A percentile compares a stretch with the other conserved stretches of the same genome.
These are phyloP conservation scores for Proliferodiscus dingleyae DNA, from an alignment of 2,329 filamentous ascomycete genomes.

Conservation along the genomic window DNA sequence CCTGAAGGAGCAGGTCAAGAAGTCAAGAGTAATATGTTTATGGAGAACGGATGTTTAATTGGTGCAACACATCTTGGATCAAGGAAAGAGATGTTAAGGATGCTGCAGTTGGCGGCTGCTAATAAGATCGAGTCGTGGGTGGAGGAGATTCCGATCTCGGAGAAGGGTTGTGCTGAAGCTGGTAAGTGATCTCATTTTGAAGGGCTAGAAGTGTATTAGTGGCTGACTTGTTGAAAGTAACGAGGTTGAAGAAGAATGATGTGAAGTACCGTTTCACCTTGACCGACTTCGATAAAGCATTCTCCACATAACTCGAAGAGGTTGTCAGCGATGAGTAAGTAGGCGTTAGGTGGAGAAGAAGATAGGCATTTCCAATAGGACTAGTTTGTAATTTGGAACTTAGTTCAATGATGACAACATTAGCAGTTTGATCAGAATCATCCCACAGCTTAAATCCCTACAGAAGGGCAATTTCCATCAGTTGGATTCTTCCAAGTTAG, in stretches of 20 bases:
- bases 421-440: too few relatives aligned
- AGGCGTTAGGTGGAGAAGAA: too few relatives aligned
- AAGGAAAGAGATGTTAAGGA: slow-evolving; percentile 63
- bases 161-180: slow-evolving; percentile 3
- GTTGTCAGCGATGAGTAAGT: too few relatives aligned
- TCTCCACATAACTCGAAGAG: slow-evolving; percentile 28
- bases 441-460: too few relatives aligned
- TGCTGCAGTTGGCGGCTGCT: slow-evolving; percentile 67
- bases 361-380: too few relatives aligned
- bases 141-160: slow-evolving; percentile 62
- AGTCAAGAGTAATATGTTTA: slow-evolving; percentile 69
- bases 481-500: background rate
- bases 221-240: slow-evolving; percentile 61
- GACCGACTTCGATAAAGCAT: slow-evolving; percentile 62
- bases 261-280: slow-evolving; percentile 71
- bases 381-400: too few relatives aligned
- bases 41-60: slow-evolving; percentile 69
- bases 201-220: too few relatives aligned
- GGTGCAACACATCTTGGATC: slow-evolving; percentile 67
- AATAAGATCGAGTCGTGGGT: slow-evolving; percentile 68
- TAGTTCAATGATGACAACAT: too few relatives aligned
- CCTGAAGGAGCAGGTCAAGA: slow-evolving; percentile 70
- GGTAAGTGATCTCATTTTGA: slow-evolving; percentile 46
- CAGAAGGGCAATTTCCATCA: background rate
- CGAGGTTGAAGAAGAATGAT: slow-evolving; percentile 65